Base-by-base conservation (phyloP, 1,284 basidiomycete genomes). In the Leccinum pachyderme region DNA sequence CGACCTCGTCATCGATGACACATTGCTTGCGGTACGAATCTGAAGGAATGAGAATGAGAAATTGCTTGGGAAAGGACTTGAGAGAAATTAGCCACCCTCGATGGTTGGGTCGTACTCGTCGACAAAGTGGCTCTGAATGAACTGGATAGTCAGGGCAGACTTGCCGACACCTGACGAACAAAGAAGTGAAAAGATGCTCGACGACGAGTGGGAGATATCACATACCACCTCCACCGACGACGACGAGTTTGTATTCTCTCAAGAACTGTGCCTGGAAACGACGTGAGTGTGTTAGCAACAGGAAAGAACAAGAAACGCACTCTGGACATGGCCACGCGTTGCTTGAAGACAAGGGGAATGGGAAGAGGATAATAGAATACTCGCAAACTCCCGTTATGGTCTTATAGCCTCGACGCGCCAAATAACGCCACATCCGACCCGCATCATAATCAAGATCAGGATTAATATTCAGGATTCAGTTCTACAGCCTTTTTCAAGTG, bases 51-150 rank as follows among this genome's bases (percentile, higher is more conserved):
- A 25, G 32, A 54, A 52, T 57, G 51, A 51, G 53, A 49, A 25
- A 2, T 35, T 32, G 48, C 12, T 32, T n/a, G n/a, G 35, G 54
- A 41, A 45, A 39, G 52, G 50, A 49, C 11, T 39, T 28, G 27
- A 55, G 13, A 24, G 45, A 43, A 22, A 62, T 73, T 47, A 35
- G 7, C 63, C 61, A 91, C 91, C 92, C 74, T 95, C 95, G 63
- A 98, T 98, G 29, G 96, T 98, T 29, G 96, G 95, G 74, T 98
- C 95, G 68, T 96, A 99, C 76, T 98, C 96, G 73, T 98, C 94
- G 51, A 98, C 95, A 72, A 99, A 99, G 75, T 97, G 92, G 63
- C 87, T 90, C 72, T 95, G 92, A 65, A 97, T 98, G 80, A 98
- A 98, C 73, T 98, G 95, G 70, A 98, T 98, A 47, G 96, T 98